These are phyloP conservation scores for Acephala macrosclerotiorum DNA, from an alignment of 2,329 filamentous ascomycete species.

Conservation along the genomic window DNA sequence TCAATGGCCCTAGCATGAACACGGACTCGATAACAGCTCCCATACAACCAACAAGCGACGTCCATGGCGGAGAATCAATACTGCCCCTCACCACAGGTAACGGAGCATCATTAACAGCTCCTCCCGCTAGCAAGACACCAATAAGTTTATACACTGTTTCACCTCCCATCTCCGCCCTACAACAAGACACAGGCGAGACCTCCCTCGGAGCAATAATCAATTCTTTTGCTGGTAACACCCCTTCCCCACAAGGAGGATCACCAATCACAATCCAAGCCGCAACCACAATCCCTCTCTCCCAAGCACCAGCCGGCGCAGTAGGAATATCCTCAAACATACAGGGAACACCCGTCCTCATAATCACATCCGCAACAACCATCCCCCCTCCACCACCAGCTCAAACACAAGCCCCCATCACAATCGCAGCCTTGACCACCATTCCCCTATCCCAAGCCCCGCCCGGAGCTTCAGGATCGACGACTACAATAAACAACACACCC, in stretches of 20 bases:
- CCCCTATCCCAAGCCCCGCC: conserved; percentile 15
- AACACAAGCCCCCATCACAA: conserved; percentile 14
- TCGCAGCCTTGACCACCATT: conserved; percentile 21
- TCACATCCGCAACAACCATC: conserved; percentile 18
- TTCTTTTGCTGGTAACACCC: conserved; percentile 9
- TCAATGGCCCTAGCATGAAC: background rate
- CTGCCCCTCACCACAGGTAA: background rate
- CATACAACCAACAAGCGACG: background rate
- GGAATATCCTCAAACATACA: conserved; percentile 6
- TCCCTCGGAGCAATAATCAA: conserved; percentile 13
- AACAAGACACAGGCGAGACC: background rate
- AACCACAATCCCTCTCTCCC: conserved; percentile 20
- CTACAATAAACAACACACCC: conserved; percentile 8
- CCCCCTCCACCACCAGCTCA: background rate
- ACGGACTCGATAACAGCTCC: background rate
- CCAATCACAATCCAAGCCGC: conserved; percentile 14
- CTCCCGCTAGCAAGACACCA: background rate
- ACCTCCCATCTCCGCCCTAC: conserved; percentile 3
- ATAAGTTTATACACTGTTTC: conserved; percentile 6
- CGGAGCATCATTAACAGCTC: background rate
- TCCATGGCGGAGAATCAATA: background rate
- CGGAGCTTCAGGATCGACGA: conserved; percentile 13
- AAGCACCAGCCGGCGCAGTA: conserved; percentile 17
- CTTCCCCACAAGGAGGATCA: background rate
- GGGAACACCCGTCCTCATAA: conserved; percentile 15